Evolutionary conservation across 768 basidiomycete species (phyloP).

Genomic region (Rhodotorula diobovata): DNA sequence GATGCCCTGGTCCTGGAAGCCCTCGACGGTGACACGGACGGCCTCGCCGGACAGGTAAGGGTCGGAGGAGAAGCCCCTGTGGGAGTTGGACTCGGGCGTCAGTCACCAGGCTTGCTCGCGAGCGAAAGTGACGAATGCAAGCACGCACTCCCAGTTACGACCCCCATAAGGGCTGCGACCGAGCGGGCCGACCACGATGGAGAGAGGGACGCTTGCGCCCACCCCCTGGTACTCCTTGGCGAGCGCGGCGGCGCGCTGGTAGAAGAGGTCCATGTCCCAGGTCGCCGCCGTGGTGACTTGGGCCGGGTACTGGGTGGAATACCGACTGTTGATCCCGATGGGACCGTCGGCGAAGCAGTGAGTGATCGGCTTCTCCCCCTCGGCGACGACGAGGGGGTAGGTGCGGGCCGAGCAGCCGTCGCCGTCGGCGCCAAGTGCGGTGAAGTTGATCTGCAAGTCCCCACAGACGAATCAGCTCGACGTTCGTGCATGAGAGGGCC

Average conservation of each 20-base stretch:
- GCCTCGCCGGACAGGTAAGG: constrained; percentile 25
- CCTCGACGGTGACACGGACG: constrained; percentile 14
- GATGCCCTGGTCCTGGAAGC: constrained; percentile 40
- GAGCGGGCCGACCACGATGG: constrained; percentile 20
- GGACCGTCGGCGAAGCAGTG: constrained; percentile 18
- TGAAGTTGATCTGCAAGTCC: constrained; percentile 9
- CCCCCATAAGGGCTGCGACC: constrained; percentile 9
- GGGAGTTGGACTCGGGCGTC: too few relatives aligned
- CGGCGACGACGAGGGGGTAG: neutral
- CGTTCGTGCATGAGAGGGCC: too few relatives aligned
- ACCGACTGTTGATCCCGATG: constrained; percentile 1
- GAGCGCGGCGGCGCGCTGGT: constrained; percentile 69
- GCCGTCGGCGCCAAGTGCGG: neutral
- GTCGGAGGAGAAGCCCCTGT: constrained; percentile 27
- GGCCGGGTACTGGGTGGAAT: constrained; percentile 57
- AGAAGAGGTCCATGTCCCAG: constrained; percentile 72
- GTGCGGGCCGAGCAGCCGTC: constrained; percentile 9
- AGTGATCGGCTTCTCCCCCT: neutral
- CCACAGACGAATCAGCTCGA: neutral
- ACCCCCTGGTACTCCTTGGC: constrained; percentile 76
- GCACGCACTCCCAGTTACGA: constrained; percentile 37
- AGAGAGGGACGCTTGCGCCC: constrained; percentile 62
- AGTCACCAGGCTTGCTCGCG: too few relatives aligned
- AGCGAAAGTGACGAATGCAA: too few relatives aligned
- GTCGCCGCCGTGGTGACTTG: constrained; percentile 77